These are phyloP conservation scores for Myxozyma geophila DNA, from an alignment of 805 yeast genomes.

Conservation along the genomic window DNA sequence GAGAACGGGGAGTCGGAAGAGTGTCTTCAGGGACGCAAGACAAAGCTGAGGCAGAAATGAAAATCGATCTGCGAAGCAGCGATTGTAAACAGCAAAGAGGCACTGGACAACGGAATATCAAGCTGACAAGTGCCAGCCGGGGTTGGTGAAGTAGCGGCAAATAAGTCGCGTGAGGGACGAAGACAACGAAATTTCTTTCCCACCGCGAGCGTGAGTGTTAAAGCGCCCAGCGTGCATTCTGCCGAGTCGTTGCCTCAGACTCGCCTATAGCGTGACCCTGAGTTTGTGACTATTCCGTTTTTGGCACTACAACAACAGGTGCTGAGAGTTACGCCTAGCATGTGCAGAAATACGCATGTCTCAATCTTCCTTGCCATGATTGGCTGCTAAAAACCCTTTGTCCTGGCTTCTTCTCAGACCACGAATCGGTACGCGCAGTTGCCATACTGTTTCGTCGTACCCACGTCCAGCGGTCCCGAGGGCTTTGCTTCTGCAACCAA, in stretches of 20 bases:
- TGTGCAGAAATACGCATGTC: constrained; percentile 6
- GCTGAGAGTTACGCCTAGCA: neutral
- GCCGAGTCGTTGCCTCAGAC: neutral
- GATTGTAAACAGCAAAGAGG: neutral
- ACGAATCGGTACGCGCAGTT: constrained; percentile 2
- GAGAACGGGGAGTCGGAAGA: too few species aligned
- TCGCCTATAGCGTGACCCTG: constrained; percentile 11
- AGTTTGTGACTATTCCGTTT: neutral
- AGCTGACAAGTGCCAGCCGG: too few species aligned
- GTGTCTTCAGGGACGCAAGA: too few species aligned
- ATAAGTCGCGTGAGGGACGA: constrained; percentile 12
- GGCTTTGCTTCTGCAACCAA: neutral
- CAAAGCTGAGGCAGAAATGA: too few species aligned
- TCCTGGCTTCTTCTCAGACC: neutral
- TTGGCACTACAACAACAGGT: neutral
- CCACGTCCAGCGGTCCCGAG: neutral
- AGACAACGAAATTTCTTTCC: neutral
- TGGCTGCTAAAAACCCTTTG: neutral
- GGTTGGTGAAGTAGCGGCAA: neutral
- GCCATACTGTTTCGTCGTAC: constrained; percentile 1
- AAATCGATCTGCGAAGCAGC: too few species aligned
- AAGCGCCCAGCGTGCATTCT: neutral
- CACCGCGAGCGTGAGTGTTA: neutral
- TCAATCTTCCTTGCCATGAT: neutral
- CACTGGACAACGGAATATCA: neutral